These are phyloP conservation scores for Erodium chrysanthum DNA, from an alignment of 441 rosid species.

Conservation along the genomic window DNA sequence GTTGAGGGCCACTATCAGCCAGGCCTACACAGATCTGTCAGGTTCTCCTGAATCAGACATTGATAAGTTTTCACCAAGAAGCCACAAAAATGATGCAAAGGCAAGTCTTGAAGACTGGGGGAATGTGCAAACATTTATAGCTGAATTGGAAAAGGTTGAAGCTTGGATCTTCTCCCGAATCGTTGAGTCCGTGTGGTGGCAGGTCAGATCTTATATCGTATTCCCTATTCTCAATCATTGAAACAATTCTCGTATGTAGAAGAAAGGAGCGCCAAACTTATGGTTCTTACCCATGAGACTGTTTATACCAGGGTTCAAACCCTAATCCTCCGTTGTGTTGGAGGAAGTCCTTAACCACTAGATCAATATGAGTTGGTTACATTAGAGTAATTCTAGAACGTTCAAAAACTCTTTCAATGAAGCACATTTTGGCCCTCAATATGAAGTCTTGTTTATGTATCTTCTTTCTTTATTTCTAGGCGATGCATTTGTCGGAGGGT, in stretches of 20 bases:
- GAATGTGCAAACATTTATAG: slow-evolving; percentile 42
- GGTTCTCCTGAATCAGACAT: slow-evolving; percentile 1
- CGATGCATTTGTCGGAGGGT: slow-evolving; percentile 94
- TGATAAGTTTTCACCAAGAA: slow-evolving; percentile 25
- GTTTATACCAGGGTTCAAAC: too few relatives aligned
- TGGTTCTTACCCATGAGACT: too few relatives aligned
- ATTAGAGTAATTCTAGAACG: too few relatives aligned
- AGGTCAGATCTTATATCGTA: slow-evolving; percentile 34
- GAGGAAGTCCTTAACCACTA: too few relatives aligned
- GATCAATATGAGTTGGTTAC: too few relatives aligned
- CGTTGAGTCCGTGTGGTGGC: slow-evolving; percentile 98
- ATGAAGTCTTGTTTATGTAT: neutral
- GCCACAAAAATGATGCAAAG: slow-evolving; percentile 33
- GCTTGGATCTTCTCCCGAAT: slow-evolving; percentile 88
- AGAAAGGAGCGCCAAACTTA: too few relatives aligned
- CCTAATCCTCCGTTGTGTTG: too few relatives aligned
- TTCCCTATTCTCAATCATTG: neutral
- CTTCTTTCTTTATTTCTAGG: slow-evolving; percentile 28
- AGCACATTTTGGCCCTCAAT: too few relatives aligned
- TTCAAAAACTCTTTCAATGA: too few relatives aligned
- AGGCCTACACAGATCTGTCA: slow-evolving; percentile 19
- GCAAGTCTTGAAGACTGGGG: slow-evolving; percentile 44
- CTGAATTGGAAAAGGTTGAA: slow-evolving; percentile 73
- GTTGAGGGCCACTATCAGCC: slow-evolving; percentile 59
- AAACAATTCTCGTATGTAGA: too few relatives aligned